These are phyloP conservation scores for Leptographium lundbergii DNA, from an alignment of 2,329 filamentous ascomycete species.

Conservation along the genomic window DNA sequence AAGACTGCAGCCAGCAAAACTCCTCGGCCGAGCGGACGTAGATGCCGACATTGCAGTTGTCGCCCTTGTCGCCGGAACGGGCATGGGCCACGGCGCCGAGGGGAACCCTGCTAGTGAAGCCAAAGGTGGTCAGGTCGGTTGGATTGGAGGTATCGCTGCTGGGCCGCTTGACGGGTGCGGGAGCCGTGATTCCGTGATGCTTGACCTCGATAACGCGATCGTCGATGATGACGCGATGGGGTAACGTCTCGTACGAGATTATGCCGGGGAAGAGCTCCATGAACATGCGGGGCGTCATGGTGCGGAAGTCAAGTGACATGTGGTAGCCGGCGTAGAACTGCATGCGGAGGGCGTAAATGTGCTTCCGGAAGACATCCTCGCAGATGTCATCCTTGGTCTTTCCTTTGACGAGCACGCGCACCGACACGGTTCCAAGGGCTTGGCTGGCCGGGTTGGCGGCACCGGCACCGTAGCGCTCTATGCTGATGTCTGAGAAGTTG, in stretches of 20 bases:
- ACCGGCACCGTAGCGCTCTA: constrained; percentile 18
- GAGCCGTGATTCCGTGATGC: constrained; percentile 8
- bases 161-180: neutral
- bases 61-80: constrained; percentile 21
- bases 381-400: constrained; percentile 11
- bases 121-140: constrained; percentile 5
- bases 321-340: constrained; percentile 18
- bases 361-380: constrained; percentile 4
- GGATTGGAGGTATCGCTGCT: constrained; percentile 6
- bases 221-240: constrained; percentile 10
- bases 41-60: constrained; percentile 21
- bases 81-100: constrained; percentile 20
- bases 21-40: constrained; percentile 21
- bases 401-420: constrained; percentile 28
- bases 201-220: constrained; percentile 7
- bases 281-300: constrained; percentile 28
- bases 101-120: constrained; percentile 11
- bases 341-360: constrained; percentile 4
- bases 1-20: constrained; percentile 5
- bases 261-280: constrained; percentile 29
- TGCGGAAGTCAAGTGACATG: constrained; percentile 30
- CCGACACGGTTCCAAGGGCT: constrained; percentile 24
- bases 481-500: constrained; percentile 17
- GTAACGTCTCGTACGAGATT: constrained; percentile 11
- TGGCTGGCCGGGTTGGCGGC: constrained; percentile 18